A percentile compares a stretch with the other conserved stretches of the same genome.
Evolutionary conservation across 2,329 filamentous ascomycete species (phyloP).

Genomic region (Penicillium sp.): DNA sequence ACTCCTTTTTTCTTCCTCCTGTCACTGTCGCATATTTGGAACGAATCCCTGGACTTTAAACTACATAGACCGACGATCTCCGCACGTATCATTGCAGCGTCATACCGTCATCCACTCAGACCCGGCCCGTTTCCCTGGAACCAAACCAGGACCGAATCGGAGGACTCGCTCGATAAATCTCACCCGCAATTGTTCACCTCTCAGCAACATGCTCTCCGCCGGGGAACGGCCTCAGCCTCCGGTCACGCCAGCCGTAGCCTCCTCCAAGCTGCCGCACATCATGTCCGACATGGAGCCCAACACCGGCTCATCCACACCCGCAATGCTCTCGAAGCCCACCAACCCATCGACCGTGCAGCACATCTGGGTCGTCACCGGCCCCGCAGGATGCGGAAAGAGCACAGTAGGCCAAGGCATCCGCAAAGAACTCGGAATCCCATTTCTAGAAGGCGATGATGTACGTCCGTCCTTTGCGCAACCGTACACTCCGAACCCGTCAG

Average conservation of each 20-base stretch:
- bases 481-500: not conserved
- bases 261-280: constrained; percentile 18
- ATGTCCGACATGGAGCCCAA: constrained; percentile 23
- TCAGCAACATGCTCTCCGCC: constrained; percentile 41
- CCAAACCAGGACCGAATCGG: not conserved
- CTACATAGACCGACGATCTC: not conserved
- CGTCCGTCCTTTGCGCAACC: constrained; percentile 38
- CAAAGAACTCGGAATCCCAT: constrained; percentile 62
- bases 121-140: constrained; percentile 13
- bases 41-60: not conserved
- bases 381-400: constrained; percentile 76
- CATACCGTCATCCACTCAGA: constrained; percentile 18
- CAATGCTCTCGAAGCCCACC: constrained; percentile 7
- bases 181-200: constrained; percentile 3
- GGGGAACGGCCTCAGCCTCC: constrained; percentile 35
- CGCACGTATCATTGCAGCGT: constrained; percentile 16
- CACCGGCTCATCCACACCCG: constrained; percentile 13
- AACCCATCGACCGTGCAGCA: constrained; percentile 51
- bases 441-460: constrained; percentile 77
- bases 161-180: not conserved
- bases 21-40: not conserved
- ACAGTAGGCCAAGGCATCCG: constrained; percentile 69
- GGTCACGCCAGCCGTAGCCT: constrained; percentile 18
- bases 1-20: constrained; percentile 8
- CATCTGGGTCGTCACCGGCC: constrained; percentile 78